Evolutionary conservation across 805 yeast species (phyloP).

Genomic region (Ogataea trehaloabstinens): DNA sequence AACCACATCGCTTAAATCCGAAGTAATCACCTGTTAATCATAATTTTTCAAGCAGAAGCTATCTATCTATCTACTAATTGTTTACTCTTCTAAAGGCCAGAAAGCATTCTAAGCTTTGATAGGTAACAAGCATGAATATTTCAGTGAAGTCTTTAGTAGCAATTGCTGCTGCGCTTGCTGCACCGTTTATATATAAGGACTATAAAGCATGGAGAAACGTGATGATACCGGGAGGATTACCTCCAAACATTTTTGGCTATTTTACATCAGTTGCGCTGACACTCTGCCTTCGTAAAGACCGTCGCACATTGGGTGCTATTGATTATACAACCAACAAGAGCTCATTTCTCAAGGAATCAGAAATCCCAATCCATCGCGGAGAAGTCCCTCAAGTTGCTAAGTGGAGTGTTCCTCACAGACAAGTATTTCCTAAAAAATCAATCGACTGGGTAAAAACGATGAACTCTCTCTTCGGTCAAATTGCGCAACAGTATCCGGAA

Average conservation of each 20-base stretch:
- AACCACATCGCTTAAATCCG: too few relatives aligned
- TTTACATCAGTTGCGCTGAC: background rate
- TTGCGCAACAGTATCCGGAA: background rate
- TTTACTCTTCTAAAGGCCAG: too few relatives aligned
- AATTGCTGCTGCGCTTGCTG: background rate
- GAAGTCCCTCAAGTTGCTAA: background rate
- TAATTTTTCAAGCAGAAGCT: too few relatives aligned
- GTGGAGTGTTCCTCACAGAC: constrained; percentile 3
- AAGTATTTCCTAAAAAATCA: background rate
- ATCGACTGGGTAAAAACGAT: background rate
- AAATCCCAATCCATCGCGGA: background rate
- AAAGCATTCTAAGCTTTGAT: too few relatives aligned
- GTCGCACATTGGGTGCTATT: background rate
- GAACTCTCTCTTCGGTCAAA: background rate
- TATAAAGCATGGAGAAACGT: background rate
- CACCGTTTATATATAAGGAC: background rate
- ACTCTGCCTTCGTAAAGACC: background rate
- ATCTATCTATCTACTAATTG: too few relatives aligned
- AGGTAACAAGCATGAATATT: too few relatives aligned
- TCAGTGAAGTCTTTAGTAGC: background rate
- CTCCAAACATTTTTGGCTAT: constrained; percentile 1
- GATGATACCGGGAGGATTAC: constrained; percentile 2
- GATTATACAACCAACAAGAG: too few relatives aligned
- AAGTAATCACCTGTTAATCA: too few relatives aligned
- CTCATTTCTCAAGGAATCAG: background rate